Evolutionary conservation across 2,329 filamentous ascomycete species (phyloP), one percentile per base, ranked within the genome.

Genomic region (Epichloe gansuensis): DNA sequence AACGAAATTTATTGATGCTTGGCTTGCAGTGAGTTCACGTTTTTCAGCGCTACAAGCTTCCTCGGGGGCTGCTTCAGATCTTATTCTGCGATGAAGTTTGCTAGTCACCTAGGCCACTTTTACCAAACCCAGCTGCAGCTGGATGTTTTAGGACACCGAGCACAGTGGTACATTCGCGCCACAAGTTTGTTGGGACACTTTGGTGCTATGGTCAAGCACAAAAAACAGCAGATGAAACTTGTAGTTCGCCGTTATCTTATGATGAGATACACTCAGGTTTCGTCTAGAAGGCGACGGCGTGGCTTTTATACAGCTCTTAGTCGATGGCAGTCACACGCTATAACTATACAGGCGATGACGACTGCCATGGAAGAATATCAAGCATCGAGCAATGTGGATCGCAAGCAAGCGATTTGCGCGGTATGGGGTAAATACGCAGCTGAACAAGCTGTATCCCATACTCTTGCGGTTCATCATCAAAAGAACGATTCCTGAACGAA

Each of bases 201-300:
- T 35, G 60, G 64, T 15, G 51, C 25, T 39, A 54, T 57, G 28
- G 59, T 63, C 6, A 59, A 58, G 41, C 59, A 53, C 11, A 63
- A 61, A 5, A 62, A 62, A 48, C 55, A 56, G 15, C 59, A 57
- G 34, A 61, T 63, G 31, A 67, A 63, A 50, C 51, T 60, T 11
- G 54, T 60, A 25, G 56, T 69, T 15, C 64, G 67, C 46, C 61
- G 58, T 17, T 62, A 67, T 54, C 59, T 69, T 13, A 69, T 65
- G 65, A 58, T 59, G 52, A 63, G 63, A 52, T 69, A 69, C 51
- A 66, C 66, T 3, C 59, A 69, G 53, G 59, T 62, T 25, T 69
- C 65, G 5, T 64, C 66, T 4, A 58, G 55, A 15, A 59, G 62
- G 46, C 69, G 64, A 48, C 65, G 61, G 34, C 59, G 65, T 42